phyloP scores from a whole-genome alignment of 2,329 filamentous ascomycete species.

The Pseudocercospora macadamiae region DNA sequence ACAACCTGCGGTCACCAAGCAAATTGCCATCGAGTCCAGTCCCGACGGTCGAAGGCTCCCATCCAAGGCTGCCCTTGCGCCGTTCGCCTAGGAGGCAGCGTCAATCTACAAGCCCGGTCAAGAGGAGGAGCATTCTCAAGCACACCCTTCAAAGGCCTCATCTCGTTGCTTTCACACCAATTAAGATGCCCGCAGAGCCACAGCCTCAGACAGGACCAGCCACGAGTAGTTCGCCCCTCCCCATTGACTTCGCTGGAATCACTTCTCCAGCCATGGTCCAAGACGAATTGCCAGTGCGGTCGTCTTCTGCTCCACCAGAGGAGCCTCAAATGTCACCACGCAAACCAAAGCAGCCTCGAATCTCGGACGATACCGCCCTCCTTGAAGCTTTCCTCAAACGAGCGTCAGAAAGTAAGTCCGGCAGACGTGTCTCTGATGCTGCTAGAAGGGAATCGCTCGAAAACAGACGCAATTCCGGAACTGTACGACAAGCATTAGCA shows the following conservation, averaged over 20 bases:
- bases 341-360: slow-evolving; percentile 36
- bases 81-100: slow-evolving; percentile 32
- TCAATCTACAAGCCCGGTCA: slow-evolving; percentile 33
- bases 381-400: slow-evolving; percentile 54
- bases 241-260: slow-evolving; percentile 12
- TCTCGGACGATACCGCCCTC: slow-evolving; percentile 53
- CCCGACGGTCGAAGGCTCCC: slow-evolving; percentile 22
- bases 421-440: slow-evolving; percentile 26
- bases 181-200: slow-evolving; percentile 23
- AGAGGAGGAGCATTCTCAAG: slow-evolving; percentile 23
- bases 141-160: slow-evolving; percentile 23
- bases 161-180: slow-evolving; percentile 35
- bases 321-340: slow-evolving; percentile 33
- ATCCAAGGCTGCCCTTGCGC: slow-evolving; percentile 27
- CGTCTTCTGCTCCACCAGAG: slow-evolving; percentile 40
- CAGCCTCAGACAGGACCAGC: background rate
- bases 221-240: slow-evolving; percentile 12
- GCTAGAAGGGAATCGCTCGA: slow-evolving; percentile 47
- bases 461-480: slow-evolving; percentile 52
- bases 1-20: slow-evolving; percentile 5
- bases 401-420: slow-evolving; percentile 50
- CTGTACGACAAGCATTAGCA: slow-evolving; percentile 50
- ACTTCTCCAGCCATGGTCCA: slow-evolving; percentile 1
- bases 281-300: slow-evolving; percentile 16
- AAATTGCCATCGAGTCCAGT: slow-evolving; percentile 24